These are phyloP conservation scores for Helicocarpus griseus DNA, from an alignment of 2,329 filamentous ascomycete genomes.

Conservation along the genomic window DNA sequence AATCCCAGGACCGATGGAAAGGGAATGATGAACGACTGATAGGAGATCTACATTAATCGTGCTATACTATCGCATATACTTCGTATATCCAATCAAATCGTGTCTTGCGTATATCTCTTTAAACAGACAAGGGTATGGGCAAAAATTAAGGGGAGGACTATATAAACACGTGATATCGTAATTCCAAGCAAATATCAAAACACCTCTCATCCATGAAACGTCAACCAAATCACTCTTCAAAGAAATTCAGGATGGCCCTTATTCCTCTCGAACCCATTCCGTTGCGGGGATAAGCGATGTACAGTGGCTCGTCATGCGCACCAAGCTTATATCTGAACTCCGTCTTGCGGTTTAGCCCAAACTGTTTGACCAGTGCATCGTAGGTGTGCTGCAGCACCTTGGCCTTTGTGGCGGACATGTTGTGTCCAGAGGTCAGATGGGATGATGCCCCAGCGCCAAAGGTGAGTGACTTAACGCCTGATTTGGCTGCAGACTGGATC, in stretches of 20 bases:
- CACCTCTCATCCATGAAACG: not conserved
- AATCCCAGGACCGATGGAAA: no score
- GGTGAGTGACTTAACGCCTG: slow-evolving; percentile 60
- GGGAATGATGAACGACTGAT: no score
- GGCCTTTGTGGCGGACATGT: slow-evolving; percentile 69
- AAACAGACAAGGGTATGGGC: no score
- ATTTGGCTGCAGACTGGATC: slow-evolving; percentile 50
- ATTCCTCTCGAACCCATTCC: slow-evolving; percentile 74
- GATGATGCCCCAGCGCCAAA: slow-evolving; percentile 76
- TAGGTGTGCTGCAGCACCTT: slow-evolving; percentile 78
- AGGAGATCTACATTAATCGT: not conserved
- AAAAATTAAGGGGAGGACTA: no score
- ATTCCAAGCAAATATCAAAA: not conserved
- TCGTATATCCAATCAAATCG: not conserved
- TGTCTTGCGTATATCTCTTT: not conserved
- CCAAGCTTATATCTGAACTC: slow-evolving; percentile 90
- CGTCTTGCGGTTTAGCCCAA: slow-evolving; percentile 72
- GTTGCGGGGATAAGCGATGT: slow-evolving; percentile 80
- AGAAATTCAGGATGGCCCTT: slow-evolving; percentile 81
- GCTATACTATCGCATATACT: not conserved
- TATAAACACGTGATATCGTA: not conserved
- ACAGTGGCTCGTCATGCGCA: slow-evolving; percentile 71
- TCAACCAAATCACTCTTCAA: slow-evolving; percentile 48
- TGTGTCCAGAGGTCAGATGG: slow-evolving; percentile 67
- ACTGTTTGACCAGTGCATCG: slow-evolving; percentile 67